phyloP scores from a whole-genome alignment of 148 eudicot genomes.

The Rhododendron simsii region DNA sequence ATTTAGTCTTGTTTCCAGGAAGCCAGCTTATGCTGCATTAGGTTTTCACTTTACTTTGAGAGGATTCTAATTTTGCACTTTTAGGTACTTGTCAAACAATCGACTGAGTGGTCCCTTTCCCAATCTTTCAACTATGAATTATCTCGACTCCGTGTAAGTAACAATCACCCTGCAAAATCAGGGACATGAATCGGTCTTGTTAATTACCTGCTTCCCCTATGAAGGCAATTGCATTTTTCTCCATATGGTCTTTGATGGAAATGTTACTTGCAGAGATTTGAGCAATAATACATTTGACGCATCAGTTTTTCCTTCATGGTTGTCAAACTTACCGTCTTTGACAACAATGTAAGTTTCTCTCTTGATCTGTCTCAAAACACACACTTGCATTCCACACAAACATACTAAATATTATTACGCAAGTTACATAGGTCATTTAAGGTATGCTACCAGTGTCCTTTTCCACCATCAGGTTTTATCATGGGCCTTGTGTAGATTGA shows the following conservation, averaged over 20 bases:
- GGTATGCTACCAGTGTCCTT: neutral
- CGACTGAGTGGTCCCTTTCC: slow-evolving; percentile 53
- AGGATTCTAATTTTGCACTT: slow-evolving; percentile 7
- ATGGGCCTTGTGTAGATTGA: neutral
- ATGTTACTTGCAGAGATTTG: slow-evolving; percentile 46
- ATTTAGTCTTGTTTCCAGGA: neutral
- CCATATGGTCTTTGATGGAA: neutral
- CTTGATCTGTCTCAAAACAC: slow-evolving; percentile 2
- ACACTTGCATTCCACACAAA: neutral
- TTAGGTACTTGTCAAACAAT: slow-evolving; percentile 64
- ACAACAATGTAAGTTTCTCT: slow-evolving; percentile 45
- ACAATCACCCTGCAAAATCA: neutral
- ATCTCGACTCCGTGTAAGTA: slow-evolving; percentile 18
- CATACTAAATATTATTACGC: neutral
- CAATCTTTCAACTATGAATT: slow-evolving; percentile 30
- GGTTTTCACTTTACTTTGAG: neutral
- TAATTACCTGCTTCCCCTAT: neutral
- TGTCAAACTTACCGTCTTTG: slow-evolving; percentile 36
- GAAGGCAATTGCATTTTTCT: neutral
- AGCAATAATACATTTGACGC: slow-evolving; percentile 48
- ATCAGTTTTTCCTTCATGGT: slow-evolving; percentile 42
- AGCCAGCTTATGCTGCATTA: neutral
- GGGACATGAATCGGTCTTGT: neutral
- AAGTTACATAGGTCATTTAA: neutral
- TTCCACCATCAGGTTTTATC: neutral